Evolutionary conservation across 2,329 filamentous ascomycete genomes (phyloP), one percentile per base, ranked within the genome.

Genomic region (Daldinia sp.): DNA sequence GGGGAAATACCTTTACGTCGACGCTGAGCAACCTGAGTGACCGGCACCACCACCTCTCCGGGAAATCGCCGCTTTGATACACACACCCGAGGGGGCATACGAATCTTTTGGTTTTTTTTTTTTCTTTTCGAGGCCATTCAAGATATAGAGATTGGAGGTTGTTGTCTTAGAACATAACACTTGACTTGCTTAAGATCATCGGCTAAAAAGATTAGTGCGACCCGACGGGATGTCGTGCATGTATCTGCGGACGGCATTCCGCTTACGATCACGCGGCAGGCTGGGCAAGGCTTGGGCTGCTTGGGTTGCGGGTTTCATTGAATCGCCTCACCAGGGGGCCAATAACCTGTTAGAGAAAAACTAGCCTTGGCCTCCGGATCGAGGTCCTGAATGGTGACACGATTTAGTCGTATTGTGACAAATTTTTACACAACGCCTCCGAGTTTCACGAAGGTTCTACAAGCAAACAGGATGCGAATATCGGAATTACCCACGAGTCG

Each of bases 141-240:
- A 15, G 5, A 45, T 45, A 25, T 45, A 45, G 39, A 45, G 13
- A 7, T 27, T 45, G 13, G 19, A 27, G 21, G 13, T 27, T 41
- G 19, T 27, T 45, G 39, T 45, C 39, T 27, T 45, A 45, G 39
- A 45, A 2, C 9, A 21, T 15, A 27, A 15, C 13, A 27, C 39
- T 45, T 45, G 21, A 23, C 21, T 27, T 27, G 21, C 39, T 45
- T 9, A 9, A 7, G 39, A 45, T 45, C 21, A 10, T 25, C 39
- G 39, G 39, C 39, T 45, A 45, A 45, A 43, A 45, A 45, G 21
- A 45, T n/a, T 45, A 45, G 21, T 45, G 39, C 21, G 39, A 45
- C 21, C 13, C 39, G 39, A 45, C 39, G 39, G 39, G 21, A 45
- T 45, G 39, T 45, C 39, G 39, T 45, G 39, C 39, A 45, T 45